Conservation (phyloP, 768 basidiomycete genomes). For the Pleurotus salmoneostramineus region DNA sequence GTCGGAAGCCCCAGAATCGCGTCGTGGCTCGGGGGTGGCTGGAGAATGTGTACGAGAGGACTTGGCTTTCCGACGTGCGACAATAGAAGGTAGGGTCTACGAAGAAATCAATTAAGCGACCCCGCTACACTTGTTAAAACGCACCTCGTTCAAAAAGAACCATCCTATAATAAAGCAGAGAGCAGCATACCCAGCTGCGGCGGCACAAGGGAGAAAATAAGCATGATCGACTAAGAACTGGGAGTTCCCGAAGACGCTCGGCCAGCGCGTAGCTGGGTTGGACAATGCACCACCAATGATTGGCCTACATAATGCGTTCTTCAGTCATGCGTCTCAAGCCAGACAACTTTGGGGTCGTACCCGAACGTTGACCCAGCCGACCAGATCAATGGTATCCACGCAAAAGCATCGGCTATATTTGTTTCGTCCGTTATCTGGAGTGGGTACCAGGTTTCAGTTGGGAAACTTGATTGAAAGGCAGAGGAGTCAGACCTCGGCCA, state of each 20-base stretch:
- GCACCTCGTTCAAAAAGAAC: conserved; percentile 24
- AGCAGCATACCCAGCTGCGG: conserved; percentile 19
- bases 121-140: conserved; percentile 5
- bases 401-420: conserved; percentile 20
- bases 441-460: neutral
- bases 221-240: conserved; percentile 24
- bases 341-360: neutral
- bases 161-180: conserved; percentile 16
- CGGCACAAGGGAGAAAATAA: conserved; percentile 32
- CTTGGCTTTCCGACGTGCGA: neutral
- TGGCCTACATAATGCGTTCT: conserved; percentile 12
- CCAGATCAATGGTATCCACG: conserved; percentile 21
- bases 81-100: conserved; percentile 10
- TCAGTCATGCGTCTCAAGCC: neutral
- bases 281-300: conserved; percentile 30
- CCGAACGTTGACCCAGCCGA: conserved; percentile 11
- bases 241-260: conserved; percentile 18
- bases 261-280: conserved; percentile 23
- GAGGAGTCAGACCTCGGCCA: conserved; percentile 13
- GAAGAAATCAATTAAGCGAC: neutral
- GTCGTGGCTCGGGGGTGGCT: neutral
- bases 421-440: conserved; percentile 16
- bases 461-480: neutral
- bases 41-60: neutral
- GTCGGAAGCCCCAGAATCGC: neutral